These are phyloP conservation scores for Rhytidiadelphus loreus DNA, from an alignment of 225 moss, liverwort and hornwort genomes.

Conservation along the genomic window DNA sequence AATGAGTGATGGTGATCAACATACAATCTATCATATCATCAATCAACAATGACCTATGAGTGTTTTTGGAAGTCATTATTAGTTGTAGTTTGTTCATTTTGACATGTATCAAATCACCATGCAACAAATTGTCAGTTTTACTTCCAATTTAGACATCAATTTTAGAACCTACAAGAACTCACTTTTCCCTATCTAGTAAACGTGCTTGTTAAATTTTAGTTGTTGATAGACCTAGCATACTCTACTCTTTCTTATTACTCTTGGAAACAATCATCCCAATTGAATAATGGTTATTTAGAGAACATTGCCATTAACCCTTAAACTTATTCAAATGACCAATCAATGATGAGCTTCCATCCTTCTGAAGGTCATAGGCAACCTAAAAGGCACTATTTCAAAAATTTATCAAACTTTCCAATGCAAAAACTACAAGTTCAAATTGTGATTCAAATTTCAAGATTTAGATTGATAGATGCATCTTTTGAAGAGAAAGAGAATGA, in stretches of 20 bases:
- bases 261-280: fast-evolving
- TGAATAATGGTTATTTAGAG: neutral
- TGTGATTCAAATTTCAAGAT: neutral
- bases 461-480: neutral
- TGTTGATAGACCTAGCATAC: neutral
- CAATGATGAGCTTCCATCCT: neutral
- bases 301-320: no score
- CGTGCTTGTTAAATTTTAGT: no score
- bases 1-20: neutral
- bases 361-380: neutral
- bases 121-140: fast-evolving
- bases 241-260: fast-evolving
- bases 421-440: neutral
- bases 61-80: neutral
- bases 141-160: no score
- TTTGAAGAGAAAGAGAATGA: neutral
- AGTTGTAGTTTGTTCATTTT: neutral
- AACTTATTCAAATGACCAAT: neutral
- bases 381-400: neutral
- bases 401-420: neutral
- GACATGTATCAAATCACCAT: neutral
- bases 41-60: no score
- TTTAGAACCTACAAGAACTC: neutral
- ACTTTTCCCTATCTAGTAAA: neutral
- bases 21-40: neutral